A percentile compares a stretch with the other conserved stretches of the same genome.
phyloP scores from a whole-genome alignment of 73 alveolate species.

The Paramecium biaurelia region DNA sequence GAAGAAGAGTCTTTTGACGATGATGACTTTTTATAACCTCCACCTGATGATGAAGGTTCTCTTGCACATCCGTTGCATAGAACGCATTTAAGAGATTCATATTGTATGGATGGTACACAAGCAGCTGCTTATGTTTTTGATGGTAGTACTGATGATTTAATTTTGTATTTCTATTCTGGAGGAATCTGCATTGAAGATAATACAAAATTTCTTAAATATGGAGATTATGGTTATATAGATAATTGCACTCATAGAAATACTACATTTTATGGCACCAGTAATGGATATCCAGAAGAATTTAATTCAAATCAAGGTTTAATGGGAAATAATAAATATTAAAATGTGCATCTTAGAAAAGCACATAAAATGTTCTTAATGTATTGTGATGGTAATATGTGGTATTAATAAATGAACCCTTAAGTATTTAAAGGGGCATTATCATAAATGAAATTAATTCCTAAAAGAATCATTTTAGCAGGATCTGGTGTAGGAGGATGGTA shows the following conservation, averaged over 20 bases:
- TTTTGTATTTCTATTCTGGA: slow-evolving; percentile 35
- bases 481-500: slow-evolving; percentile 32
- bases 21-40: neutral
- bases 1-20: neutral
- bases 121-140: neutral
- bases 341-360: neutral
- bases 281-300: neutral
- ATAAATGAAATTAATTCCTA: neutral
- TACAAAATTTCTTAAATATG: neutral
- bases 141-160: neutral
- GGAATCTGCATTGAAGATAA: slow-evolving; percentile 30
- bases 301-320: slow-evolving; percentile 15
- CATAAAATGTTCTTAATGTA: slow-evolving; percentile 10
- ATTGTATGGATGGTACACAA: slow-evolving; percentile 24
- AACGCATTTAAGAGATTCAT: neutral
- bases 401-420: neutral
- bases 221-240: neutral
- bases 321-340: slow-evolving; percentile 25
- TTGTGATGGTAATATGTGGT: slow-evolving; percentile 35
- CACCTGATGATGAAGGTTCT: slow-evolving; percentile 1
- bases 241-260: neutral
- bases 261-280: neutral
- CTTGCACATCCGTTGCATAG: neutral
- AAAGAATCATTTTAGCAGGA: slow-evolving; percentile 32
- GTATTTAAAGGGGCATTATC: neutral